phyloP scores from a whole-genome alignment of 768 basidiomycete species.

The Bullera alba region DNA sequence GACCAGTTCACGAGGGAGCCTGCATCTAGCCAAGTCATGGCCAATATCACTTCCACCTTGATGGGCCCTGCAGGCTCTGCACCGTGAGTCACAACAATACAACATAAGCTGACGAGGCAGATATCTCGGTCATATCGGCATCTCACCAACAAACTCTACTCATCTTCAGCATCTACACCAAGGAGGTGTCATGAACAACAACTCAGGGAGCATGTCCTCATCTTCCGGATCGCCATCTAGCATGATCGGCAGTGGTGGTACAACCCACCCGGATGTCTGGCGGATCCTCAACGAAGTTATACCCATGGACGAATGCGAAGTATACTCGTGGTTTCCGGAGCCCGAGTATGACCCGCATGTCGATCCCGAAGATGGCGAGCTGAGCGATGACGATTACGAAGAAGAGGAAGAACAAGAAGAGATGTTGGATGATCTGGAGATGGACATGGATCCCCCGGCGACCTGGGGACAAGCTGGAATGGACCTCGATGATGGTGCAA shows the following conservation, averaged over 20 bases:
- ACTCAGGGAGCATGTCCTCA: background rate
- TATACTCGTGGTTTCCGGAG: conserved; percentile 89
- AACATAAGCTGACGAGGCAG: background rate
- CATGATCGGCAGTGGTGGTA: conserved; percentile 50
- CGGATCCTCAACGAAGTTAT: conserved; percentile 84
- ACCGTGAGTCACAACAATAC: too few species aligned
- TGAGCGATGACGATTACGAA: conserved; percentile 58
- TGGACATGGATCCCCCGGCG: conserved; percentile 17
- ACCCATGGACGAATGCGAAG: conserved; percentile 83
- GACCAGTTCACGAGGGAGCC: conserved; percentile 68
- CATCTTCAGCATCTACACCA: background rate
- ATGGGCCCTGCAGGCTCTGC: conserved; percentile 6
- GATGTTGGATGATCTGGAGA: conserved; percentile 19
- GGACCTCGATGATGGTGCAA: conserved; percentile 24
- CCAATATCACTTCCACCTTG: conserved; percentile 22
- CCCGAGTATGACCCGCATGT: conserved; percentile 85
- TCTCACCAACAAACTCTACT: background rate
- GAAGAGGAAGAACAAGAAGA: conserved; percentile 19
- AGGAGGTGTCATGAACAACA: too few species aligned
- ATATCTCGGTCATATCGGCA: background rate
- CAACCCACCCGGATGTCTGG: conserved; percentile 81
- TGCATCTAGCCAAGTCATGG: conserved; percentile 26
- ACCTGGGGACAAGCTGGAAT: conserved; percentile 35
- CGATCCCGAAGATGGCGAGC: conserved; percentile 44
- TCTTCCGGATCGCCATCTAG: background rate